Evolutionary conservation across 1,139 yeast species (phyloP).

Genomic region (Petasospora rhodanensis): DNA sequence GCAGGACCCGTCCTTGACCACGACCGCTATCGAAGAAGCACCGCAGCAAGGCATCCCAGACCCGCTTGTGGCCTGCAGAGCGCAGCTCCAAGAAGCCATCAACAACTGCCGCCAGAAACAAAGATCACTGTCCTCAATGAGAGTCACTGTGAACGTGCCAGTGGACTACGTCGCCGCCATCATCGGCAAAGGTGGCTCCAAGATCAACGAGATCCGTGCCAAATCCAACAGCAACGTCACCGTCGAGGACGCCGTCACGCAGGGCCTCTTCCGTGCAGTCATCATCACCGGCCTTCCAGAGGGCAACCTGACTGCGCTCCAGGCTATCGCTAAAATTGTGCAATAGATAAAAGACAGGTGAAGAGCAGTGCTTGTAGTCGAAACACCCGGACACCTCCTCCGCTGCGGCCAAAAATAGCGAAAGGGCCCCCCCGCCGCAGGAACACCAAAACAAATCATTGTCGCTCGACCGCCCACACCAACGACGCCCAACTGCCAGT

Average conservation of each 20-base stretch:
- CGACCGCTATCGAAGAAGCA: too few species aligned
- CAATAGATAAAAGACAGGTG: too few species aligned
- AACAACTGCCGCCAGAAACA: conserved; percentile 6
- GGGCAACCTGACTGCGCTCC: conserved; percentile 14
- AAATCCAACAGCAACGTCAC: conserved; percentile 17
- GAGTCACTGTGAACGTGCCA: conserved; percentile 15
- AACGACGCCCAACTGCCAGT: too few species aligned
- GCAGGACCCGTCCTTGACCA: too few species aligned
- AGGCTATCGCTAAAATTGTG: too few species aligned
- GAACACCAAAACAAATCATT: too few species aligned
- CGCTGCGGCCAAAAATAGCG: too few species aligned
- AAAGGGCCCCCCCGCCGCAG: too few species aligned
- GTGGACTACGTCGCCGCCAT: conserved; percentile 11
- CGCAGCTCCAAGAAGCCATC: conserved; percentile 10
- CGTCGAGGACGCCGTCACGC: conserved; percentile 12
- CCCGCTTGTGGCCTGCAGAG: conserved; percentile 3
- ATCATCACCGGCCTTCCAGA: conserved; percentile 15
- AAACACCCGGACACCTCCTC: too few species aligned
- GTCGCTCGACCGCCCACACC: too few species aligned
- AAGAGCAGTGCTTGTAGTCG: too few species aligned
- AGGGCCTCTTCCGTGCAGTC: conserved; percentile 8
- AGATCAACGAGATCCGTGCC: conserved; percentile 18
- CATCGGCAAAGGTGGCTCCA: conserved; percentile 15
- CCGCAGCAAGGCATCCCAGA: too few species aligned
- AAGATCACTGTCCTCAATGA: conserved; percentile 7